Evolutionary conservation across 73 alveolate species (phyloP), one percentile per base, ranked within the genome.

Genomic region (Symbiodinium natans): DNA sequence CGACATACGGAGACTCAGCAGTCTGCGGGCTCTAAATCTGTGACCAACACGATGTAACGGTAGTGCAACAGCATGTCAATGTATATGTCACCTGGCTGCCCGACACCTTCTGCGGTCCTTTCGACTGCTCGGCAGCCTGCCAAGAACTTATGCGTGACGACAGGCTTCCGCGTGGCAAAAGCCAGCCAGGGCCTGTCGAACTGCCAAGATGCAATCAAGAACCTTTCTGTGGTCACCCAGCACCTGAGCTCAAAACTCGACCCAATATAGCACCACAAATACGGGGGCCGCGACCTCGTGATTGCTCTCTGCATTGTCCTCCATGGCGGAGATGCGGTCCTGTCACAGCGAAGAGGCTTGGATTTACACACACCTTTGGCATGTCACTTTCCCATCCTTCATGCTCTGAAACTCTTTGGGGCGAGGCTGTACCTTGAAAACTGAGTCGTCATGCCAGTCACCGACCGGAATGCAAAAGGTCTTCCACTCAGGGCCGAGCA

Each of bases 151-250:
- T 46, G 59, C 59, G 40, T 71, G 15, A n/a, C 83, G 38, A 10
- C 8, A 7, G 40, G 13, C 83, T 13, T 38, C 13, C 13, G n/a
- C 8, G 92, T 36, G 83, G 33, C 59, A 46, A 46, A 46, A 46
- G 21, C 13, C 59, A 13, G 59, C 88, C 48, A 56, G 33, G 41
- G 73, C 97, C 88, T 90, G 97, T 2, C 97, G 80, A 38, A 90
- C 80, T 39, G 88, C 88, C 42, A 90, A 19, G 54, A 90, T 90
- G 88, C 89, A 71, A 34, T 90, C 97, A 63, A 90, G 80, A 33
- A 90, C 97, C 88, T 90, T 90, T 56, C 97, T 73, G 40, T 90
- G 97, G 56, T 90, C 97, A 10, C 97, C 97, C n/a, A 90, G 88
- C 40, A 56, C 97, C 97, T 90, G 43, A 17, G 52, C 39, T 75